Percentiles rank a stretch among this genome's conserved stretches.
Conservation (phyloP, 352 stramenopile species). For the Pythium chondricola region DNA sequence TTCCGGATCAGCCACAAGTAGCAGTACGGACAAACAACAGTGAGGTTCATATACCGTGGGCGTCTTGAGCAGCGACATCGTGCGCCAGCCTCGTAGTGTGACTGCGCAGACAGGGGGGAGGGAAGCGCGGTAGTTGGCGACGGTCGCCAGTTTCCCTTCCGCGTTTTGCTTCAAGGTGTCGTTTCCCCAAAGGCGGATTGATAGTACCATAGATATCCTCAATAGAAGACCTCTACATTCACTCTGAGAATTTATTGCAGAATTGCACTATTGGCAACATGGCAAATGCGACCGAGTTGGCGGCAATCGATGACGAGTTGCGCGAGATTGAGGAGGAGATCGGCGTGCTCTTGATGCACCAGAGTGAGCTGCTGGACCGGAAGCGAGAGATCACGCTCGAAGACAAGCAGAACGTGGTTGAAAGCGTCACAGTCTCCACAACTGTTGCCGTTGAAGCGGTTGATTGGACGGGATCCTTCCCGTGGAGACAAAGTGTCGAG, state of each 20-base stretch:
- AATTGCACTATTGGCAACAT: neutral
- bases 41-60: constrained; percentile 37
- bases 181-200: constrained; percentile 5
- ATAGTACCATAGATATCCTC: too few relatives aligned
- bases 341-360: constrained; percentile 31
- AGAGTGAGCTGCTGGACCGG: constrained; percentile 47
- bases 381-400: constrained; percentile 42
- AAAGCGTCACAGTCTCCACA: neutral
- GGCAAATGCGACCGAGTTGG: constrained; percentile 26
- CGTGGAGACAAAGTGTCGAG: constrained; percentile 26
- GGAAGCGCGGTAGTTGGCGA: neutral
- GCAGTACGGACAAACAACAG: neutral
- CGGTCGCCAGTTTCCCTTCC: neutral
- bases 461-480: constrained; percentile 37
- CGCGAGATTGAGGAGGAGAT: constrained; percentile 52
- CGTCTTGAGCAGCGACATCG: constrained; percentile 80
- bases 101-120: neutral
- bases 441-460: neutral
- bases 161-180: constrained; percentile 17
- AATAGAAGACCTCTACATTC: constrained; percentile 2
- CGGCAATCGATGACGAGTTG: constrained; percentile 49
- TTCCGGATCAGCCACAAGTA: neutral
- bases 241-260: constrained; percentile 6
- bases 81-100: constrained; percentile 2
- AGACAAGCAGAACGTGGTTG: constrained; percentile 22